A percentile compares a stretch with the other conserved stretches of the same genome.
Evolutionary conservation across 2,329 filamentous ascomycete genomes (phyloP).

Genomic region (Eutypa lata): DNA sequence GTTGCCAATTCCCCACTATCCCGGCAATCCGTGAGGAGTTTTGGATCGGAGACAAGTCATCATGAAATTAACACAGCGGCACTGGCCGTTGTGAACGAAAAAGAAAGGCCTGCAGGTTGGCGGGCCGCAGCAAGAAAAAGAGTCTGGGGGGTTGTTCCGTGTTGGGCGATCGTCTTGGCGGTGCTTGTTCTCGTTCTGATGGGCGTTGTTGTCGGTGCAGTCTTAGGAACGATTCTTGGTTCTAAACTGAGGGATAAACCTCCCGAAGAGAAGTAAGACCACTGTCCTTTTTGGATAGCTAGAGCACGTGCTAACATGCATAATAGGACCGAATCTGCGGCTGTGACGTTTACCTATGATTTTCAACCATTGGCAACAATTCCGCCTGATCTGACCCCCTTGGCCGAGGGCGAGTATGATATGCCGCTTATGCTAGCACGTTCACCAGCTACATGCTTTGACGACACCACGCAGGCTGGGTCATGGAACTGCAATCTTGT

Average conservation of each 20-base stretch:
- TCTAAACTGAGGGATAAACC: slow-evolving; percentile 21
- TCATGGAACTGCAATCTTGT: slow-evolving; percentile 64
- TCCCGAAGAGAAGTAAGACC: slow-evolving; percentile 13
- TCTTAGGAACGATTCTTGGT: slow-evolving; percentile 47
- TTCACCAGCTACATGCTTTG: slow-evolving; percentile 54
- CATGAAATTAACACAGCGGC: slow-evolving; percentile 54
- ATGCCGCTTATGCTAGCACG: slow-evolving; percentile 52
- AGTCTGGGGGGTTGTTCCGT: slow-evolving; percentile 57
- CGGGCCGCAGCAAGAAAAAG: slow-evolving; percentile 51
- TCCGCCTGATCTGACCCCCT: slow-evolving; percentile 47
- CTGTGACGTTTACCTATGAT: slow-evolving; percentile 39
- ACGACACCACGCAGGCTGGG: slow-evolving; percentile 48
- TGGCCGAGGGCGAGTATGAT: slow-evolving; percentile 53
- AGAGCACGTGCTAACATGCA: slow-evolving; percentile 10
- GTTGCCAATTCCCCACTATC: slow-evolving; percentile 40
- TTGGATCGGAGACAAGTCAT: slow-evolving; percentile 47
- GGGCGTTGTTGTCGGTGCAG: slow-evolving; percentile 54
- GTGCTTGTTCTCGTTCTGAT: slow-evolving; percentile 48
- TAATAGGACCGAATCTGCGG: slow-evolving; percentile 13
- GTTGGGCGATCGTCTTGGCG: slow-evolving; percentile 57
- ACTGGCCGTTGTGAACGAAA: slow-evolving; percentile 44
- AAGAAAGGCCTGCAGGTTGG: slow-evolving; percentile 45
- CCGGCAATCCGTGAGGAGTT: slow-evolving; percentile 50
- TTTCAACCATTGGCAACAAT: slow-evolving; percentile 47
- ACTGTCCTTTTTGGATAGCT: neutral